Conservation (phyloP, 148 eudicot genomes). For the Oxyria digyna region DNA sequence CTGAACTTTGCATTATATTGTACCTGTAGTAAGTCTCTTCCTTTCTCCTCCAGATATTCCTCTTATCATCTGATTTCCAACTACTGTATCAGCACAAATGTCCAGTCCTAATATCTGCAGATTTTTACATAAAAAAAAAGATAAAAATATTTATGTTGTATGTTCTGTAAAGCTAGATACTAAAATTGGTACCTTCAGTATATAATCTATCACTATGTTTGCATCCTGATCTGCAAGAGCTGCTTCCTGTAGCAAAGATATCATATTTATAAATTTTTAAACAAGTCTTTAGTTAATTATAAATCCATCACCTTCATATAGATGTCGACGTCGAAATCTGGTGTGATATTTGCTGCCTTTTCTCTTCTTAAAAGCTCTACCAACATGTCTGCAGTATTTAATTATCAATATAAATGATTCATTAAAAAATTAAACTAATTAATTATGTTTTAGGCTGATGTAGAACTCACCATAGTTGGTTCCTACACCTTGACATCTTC, state of each 20-base stretch:
- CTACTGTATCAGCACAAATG: constrained; percentile 68
- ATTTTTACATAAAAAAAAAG: not conserved
- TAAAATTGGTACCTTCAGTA: constrained; percentile 40
- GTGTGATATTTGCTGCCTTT: not conserved
- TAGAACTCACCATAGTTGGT: constrained; percentile 34
- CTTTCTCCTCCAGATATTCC: constrained; percentile 89
- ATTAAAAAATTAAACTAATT: no score
- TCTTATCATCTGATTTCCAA: constrained; percentile 70
- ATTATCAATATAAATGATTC: not conserved
- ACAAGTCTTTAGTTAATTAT: no score
- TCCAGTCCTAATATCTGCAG: constrained; percentile 80
- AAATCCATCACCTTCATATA: constrained; percentile 11
- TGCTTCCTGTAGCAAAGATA: constrained; percentile 35
- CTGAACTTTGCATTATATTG: constrained; percentile 9
- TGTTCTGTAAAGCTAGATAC: not conserved
- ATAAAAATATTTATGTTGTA: not conserved
- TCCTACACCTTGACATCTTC: constrained; percentile 67
- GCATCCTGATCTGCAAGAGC: constrained; percentile 63
- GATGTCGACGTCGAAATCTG: constrained; percentile 10
- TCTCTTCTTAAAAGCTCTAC: constrained; percentile 10
- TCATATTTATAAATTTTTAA: no score
- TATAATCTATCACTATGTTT: constrained; percentile 59
- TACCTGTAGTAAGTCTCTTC: constrained; percentile 75
- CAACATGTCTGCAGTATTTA: constrained; percentile 9
- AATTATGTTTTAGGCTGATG: not conserved